Base-by-base conservation (phyloP, 208 protist genomes). In the Trypanosoma brucei region DNA sequence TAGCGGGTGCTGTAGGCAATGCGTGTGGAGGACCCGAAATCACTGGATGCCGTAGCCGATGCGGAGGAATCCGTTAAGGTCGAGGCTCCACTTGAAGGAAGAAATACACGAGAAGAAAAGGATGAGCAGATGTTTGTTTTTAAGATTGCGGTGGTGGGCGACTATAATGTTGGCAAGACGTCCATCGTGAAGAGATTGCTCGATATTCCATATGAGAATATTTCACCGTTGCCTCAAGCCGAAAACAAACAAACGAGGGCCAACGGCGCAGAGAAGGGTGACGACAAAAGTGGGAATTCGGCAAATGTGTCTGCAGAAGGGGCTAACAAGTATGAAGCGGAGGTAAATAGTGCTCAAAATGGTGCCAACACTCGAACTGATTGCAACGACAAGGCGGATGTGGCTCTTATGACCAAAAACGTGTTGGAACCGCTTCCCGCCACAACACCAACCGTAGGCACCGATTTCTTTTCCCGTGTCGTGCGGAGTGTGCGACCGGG, bases 111-210 rank as follows among this genome's bases (percentile, higher is more conserved):
- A 4, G 11, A 33, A 44, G 54, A 39, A 30, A 57, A 60, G n/a
- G 45, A 66, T 48, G 48, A 63, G 59, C 59, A 68, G 44, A 70
- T 76, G 65, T 81, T 74, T 60, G 65, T 84, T 3, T 77, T 76
- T 59, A 84, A 84, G 65, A 64, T 81, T 39, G 73, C 78, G 14
- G 67, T 86, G 2, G 54, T 81, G 9, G 80, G 80, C 11, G 73
- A 83, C 42, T 81, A 77, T 40, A 79, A 62, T 45, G 84, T 88
- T 2, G 84, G 84, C 31, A 91, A 91, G 58, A 91, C 84, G 34
- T 76, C 72, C 3, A 45, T 91, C n/a, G 76, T 91, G 36, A 58
- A 72, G n/a, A 76, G 81, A 1, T 64, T 87, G 0, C 65, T 91
- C 30, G 38, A 46, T 8, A 36, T 55, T 3, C 44, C 49, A 1